Evolutionary conservation across 2,329 filamentous ascomycete species (phyloP), one percentile per base, ranked within the genome.

Genomic region (Aspergillus awamori): DNA sequence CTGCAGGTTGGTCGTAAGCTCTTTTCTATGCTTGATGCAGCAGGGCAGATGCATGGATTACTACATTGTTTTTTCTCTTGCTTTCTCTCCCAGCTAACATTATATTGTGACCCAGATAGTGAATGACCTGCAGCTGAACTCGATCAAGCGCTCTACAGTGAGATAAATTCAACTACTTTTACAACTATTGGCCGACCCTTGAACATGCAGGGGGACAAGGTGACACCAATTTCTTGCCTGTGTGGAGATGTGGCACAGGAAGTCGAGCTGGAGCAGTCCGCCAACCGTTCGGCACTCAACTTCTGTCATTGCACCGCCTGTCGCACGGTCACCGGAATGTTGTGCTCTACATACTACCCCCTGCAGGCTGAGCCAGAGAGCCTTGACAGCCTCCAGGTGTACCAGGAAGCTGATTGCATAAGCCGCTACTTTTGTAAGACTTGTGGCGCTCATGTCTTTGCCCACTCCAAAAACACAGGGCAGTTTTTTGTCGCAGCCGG

Each of bases 241-340:
- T 77, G 75, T 45, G 65, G 70, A 26, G 55, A 58, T 48, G 61
- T 69, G 45, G 64, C 63, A 20, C 67, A 70, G 48, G 62, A 67
- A 17, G 63, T 76, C 28, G 48, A 63, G 17, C 60, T 77, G 17
- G 66, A 68, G 30, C 56, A 61, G n/a, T 59, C 57, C 11, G 59
- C 49, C 51, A 65, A 70, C 45, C 65, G 63, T 28, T 63, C 62
- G 20, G 58, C 62, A 13, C 67, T 74, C n/a, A 64, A 74, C 53
- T 63, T 86, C 63, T 86, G 84, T 70, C 81, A 86, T 67, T 86
- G 84, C 75, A 71, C 72, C 61, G 76, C 71, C 26, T 87, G 83
- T 69, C 80, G 83, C 15, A 75, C 76, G 49, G 75, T 77, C 30
- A 81, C 80, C 17, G 84, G 84, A 20, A 73, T 80, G 10, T 72